Base-by-base conservation (phyloP, 2,329 filamentous ascomycete genomes). In the Teratosphaeria epicoccoides region DNA sequence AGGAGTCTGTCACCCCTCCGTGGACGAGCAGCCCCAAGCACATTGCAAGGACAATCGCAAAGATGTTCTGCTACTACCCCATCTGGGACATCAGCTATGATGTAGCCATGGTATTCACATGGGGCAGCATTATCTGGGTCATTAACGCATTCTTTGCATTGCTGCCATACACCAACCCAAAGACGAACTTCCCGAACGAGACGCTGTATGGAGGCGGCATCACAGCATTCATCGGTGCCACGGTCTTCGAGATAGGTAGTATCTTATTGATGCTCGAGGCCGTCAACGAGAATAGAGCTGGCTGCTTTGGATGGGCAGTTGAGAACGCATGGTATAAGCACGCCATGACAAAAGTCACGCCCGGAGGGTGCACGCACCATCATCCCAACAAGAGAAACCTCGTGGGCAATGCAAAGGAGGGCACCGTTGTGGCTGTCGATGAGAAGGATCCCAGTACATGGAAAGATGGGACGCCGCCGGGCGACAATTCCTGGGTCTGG, bases 301-400 rank as follows among this genome's bases (percentile, higher is more conserved):
- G 77, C 11, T 87, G 83, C 63, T 86, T 86, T 62, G 83, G 83
- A 3, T 87, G 82, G 82, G 83, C 82, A 0, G 59, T 86, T 1
- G 77, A 84, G 57, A 71, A 72, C 33, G 49, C 52, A 3, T 46
- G 23, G 23, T 40, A 78, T 43, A 47, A 56, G 4, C 51, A 49
- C 2, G 49, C 22, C 25, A 43, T 43, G 46, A 28, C 22, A 5
- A 50, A 47, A 24, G 52, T 59, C 20, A 49, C 55, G 26, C 24
- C 45, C 7, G 25, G 53, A 20, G 44, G 23, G 11, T 71, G 69
- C 53, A 61, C 58, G 11, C 69, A 71, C 50, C 67, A 71, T 51
- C 69, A 71, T 50, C 37, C 20, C 4, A 68, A 70, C 57, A 67
- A 59, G 44, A 54, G 55, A 4, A 67, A 65, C 45, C 53, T 68